Conservation (phyloP, 1,284 basidiomycete genomes). For the Cryptococcus jaspeensis region DNA sequence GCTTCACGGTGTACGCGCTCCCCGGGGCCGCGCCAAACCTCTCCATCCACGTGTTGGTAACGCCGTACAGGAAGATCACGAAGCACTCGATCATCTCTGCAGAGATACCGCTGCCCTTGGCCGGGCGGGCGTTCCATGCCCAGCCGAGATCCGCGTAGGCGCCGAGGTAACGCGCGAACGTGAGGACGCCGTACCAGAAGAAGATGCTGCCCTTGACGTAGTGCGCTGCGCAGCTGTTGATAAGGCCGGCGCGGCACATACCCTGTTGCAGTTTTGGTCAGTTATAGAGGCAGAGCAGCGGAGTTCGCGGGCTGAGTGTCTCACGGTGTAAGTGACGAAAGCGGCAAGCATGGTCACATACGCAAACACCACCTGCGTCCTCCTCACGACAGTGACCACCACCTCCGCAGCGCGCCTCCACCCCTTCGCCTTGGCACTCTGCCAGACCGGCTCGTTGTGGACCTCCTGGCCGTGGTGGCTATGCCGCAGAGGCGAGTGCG, state of each 20-base stretch:
- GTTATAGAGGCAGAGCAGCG: not conserved
- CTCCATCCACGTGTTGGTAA: slow-evolving; percentile 96
- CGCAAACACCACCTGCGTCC: slow-evolving; percentile 39
- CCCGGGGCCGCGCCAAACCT: slow-evolving; percentile 78
- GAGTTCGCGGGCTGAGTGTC: slow-evolving; percentile 5
- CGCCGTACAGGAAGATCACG: slow-evolving; percentile 86
- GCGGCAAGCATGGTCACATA: slow-evolving; percentile 40
- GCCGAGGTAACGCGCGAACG: slow-evolving; percentile 88
- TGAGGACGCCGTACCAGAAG: slow-evolving; percentile 84
- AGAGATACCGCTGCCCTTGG: slow-evolving; percentile 54
- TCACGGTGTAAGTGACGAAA: slow-evolving; percentile 37
- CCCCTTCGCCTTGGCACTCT: slow-evolving; percentile 6
- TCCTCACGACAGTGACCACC: slow-evolving; percentile 35
- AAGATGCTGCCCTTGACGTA: slow-evolving; percentile 91
- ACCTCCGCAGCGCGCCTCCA: slow-evolving; percentile 23
- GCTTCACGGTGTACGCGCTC: slow-evolving; percentile 85
- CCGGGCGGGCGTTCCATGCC: slow-evolving; percentile 76
- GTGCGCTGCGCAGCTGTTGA: slow-evolving; percentile 86
- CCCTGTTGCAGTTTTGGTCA: slow-evolving; percentile 17
- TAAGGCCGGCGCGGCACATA: slow-evolving; percentile 55
- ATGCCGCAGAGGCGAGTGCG: slow-evolving; percentile 8
- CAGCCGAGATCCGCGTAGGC: slow-evolving; percentile 84
- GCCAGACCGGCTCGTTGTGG: slow-evolving; percentile 6
- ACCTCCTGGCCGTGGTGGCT: slow-evolving; percentile 1
- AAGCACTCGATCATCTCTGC: slow-evolving; percentile 86